Base-by-base conservation (phyloP, 371 early-diverging fungal species). In the Zychaea mexicana region DNA sequence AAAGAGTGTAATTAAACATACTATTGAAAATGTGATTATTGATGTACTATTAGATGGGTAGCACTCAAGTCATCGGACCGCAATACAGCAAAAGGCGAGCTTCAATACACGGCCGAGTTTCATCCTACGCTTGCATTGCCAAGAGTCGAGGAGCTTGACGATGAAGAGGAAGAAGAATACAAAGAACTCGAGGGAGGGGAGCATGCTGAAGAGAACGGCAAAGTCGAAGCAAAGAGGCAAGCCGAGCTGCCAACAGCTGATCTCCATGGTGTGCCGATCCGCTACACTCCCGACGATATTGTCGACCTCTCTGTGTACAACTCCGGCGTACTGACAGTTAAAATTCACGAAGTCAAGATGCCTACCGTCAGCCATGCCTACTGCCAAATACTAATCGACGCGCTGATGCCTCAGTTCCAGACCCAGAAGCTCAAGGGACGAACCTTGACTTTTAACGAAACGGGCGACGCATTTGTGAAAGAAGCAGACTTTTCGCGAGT, bases 31-130 rank as follows among this genome's bases (percentile, higher is more conserved):
- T 36, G 36, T 8, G 36, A 36, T 10, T 36, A 36, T 36, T 15
- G 15, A 36, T 36, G 2, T 7, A 42, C n/a, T 42, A 42, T 42
- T 42, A 85, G 85, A 71, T 90, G 88, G 88, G 83, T 86, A 1
- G 81, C 81, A 13, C 71, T 92, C 33, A 74, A 70, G 17, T 84
- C 86, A 42, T 77, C 82, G 47, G 87, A 88, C 45, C 81, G 86
- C 24, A 73, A 77, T 59, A 26, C 64, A 46, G 68, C 71, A 22
- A 90, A 88, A 70, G 92, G 92, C 17, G 82, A 87, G 26, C 60
- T 92, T 17, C 78, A 77, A 60, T 92, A 84, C 63, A 79, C 79
- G 9, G 87, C 91, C 3, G 79, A 87, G 49, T 92, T 92, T 69
- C 72, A 82, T 46, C 92, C 92, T 1, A 76, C 81, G 0, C 67